Conservation (phyloP, 495 filamentous ascomycete genomes). For the Penicillium malachiteum region DNA sequence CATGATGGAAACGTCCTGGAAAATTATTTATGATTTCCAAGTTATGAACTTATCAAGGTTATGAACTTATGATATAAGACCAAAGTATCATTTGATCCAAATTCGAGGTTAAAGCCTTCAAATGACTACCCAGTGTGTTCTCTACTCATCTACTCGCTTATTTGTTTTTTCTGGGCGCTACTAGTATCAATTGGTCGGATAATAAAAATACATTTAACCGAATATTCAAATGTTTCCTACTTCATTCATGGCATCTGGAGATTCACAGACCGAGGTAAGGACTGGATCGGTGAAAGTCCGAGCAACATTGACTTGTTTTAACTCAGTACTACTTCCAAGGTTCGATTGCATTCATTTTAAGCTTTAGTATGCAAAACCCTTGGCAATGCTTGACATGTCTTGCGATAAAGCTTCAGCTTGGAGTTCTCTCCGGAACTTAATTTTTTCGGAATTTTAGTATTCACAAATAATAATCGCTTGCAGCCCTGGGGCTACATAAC, state of each 20-base stretch:
- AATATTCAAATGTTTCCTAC: not conserved
- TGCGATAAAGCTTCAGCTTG: not conserved
- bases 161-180: no score
- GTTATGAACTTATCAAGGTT: not conserved
- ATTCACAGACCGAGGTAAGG: not conserved
- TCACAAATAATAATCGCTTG: no score
- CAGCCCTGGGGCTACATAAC: no score
- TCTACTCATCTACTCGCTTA: no score
- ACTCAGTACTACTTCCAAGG: not conserved
- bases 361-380: not conserved
- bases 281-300: not conserved
- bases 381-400: not conserved
- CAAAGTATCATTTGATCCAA: no score
- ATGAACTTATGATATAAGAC: not conserved
- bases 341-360: not conserved
- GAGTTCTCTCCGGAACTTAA: not conserved
- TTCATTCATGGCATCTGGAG: not conserved
- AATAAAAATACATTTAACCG: not conserved
- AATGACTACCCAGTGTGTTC: no score
- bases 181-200: not conserved
- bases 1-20: constrained; percentile 1
- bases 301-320: not conserved
- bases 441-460: not conserved
- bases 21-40: not conserved
- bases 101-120: no score